Evolutionary conservation across 805 yeast genomes (phyloP).

Genomic region (Naumovozyma castellii): DNA sequence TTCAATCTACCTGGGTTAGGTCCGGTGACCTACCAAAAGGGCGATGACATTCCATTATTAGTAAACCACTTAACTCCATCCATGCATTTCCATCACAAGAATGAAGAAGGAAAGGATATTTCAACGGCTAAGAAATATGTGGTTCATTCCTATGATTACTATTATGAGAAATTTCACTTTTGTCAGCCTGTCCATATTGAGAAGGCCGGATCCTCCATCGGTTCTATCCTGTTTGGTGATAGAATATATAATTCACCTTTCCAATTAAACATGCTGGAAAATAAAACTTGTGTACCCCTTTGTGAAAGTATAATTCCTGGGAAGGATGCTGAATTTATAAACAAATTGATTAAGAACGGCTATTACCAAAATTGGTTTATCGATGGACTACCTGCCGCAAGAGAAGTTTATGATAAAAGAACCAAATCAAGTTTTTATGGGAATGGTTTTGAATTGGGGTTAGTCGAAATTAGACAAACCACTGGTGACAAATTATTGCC

Average conservation of each 20-base stretch:
- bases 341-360: slow-evolving; percentile 69
- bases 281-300: slow-evolving; percentile 55
- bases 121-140: slow-evolving; percentile 39
- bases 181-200: slow-evolving; percentile 51
- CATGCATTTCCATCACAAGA: slow-evolving; percentile 35
- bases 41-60: slow-evolving; percentile 62
- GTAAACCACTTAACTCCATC: slow-evolving; percentile 91
- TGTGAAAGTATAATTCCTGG: slow-evolving; percentile 54
- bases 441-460: slow-evolving; percentile 74
- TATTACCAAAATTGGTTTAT: slow-evolving; percentile 86
- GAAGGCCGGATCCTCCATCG: slow-evolving; percentile 81
- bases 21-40: slow-evolving; percentile 74
- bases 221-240: slow-evolving; percentile 91
- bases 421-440: slow-evolving; percentile 60
- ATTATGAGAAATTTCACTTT: slow-evolving; percentile 73
- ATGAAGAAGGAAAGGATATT: slow-evolving; percentile 31
- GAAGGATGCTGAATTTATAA: slow-evolving; percentile 64
- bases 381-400: slow-evolving; percentile 92
- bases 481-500: slow-evolving; percentile 2
- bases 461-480: slow-evolving; percentile 40
- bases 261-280: slow-evolving; percentile 65
- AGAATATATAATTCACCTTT: slow-evolving; percentile 90
- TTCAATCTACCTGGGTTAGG: slow-evolving; percentile 95
- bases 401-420: slow-evolving; percentile 43
- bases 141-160: slow-evolving; percentile 72